Evolutionary conservation across 108 stramenopile species (phyloP).

Genomic region (Pseudonitzschia pungens): DNA sequence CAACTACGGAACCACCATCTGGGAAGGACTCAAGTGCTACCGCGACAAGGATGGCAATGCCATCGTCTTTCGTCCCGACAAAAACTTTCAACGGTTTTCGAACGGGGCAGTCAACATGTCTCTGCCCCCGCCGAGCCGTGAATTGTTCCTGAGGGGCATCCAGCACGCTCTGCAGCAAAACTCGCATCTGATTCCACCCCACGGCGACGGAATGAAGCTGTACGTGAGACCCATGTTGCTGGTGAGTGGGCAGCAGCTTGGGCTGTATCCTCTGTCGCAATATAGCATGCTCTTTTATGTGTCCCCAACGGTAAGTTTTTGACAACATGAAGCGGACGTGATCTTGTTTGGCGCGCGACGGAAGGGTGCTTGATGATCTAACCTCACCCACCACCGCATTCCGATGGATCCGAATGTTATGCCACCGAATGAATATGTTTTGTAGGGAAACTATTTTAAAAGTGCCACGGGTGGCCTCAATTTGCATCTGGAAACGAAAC

Average conservation of each 20-base stretch:
- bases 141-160: conserved; percentile 71
- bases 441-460: conserved; percentile 78
- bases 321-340: not conserved
- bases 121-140: conserved; percentile 57
- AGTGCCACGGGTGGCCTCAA: conserved; percentile 61
- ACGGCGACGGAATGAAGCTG: conserved; percentile 74
- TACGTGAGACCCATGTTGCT: conserved; percentile 76
- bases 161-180: conserved; percentile 65
- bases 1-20: conserved; percentile 85
- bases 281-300: conserved; percentile 73
- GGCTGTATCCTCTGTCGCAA: conserved; percentile 70
- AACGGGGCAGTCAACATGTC: conserved; percentile 74
- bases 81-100: conserved; percentile 64
- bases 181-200: conserved; percentile 66
- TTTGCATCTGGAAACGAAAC: conserved; percentile 73
- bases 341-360: not conserved
- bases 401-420: too few relatives aligned
- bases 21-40: conserved; percentile 86
- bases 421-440: not conserved
- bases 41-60: conserved; percentile 55
- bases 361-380: too few relatives aligned
- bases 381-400: too few relatives aligned
- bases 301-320: conserved; percentile 57
- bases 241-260: conserved; percentile 68
- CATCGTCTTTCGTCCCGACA: conserved; percentile 78